phyloP scores from a whole-genome alignment of 2,329 filamentous ascomycete genomes.

The Trichoderma sp. region DNA sequence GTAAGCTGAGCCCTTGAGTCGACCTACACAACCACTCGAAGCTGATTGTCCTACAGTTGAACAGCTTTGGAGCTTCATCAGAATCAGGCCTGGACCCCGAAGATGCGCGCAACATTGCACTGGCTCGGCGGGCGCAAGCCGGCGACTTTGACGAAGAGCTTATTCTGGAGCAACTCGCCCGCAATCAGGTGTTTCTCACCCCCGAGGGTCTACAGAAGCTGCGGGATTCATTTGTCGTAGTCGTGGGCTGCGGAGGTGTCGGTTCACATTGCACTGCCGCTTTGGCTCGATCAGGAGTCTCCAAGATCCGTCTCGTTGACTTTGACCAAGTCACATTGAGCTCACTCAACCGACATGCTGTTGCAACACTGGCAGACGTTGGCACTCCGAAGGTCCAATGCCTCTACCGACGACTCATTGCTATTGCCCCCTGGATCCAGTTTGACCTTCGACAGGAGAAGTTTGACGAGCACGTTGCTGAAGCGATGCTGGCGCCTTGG shows the following conservation, averaged over 20 bases:
- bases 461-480: constrained; percentile 70
- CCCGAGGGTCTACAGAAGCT: constrained; percentile 79
- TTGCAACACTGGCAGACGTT: constrained; percentile 91
- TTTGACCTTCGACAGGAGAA: constrained; percentile 87
- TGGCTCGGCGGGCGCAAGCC: constrained; percentile 62
- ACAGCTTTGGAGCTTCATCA: constrained; percentile 60
- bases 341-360: constrained; percentile 91
- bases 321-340: constrained; percentile 97
- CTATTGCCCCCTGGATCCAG: constrained; percentile 86
- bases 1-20: constrained; percentile 30
- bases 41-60: constrained; percentile 51
- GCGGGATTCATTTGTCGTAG: constrained; percentile 78
- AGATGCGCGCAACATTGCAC: constrained; percentile 60
- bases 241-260: constrained; percentile 93
- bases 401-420: constrained; percentile 75
- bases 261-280: constrained; percentile 89
- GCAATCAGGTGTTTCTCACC: constrained; percentile 88
- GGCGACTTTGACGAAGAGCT: constrained; percentile 75
- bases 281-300: constrained; percentile 84
- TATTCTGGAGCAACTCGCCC: constrained; percentile 89
- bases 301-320: constrained; percentile 85
- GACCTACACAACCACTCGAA: neutral
- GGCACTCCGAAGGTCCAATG: constrained; percentile 90
- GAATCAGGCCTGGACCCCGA: constrained; percentile 56
- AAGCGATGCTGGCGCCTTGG: constrained; percentile 69